phyloP scores from a whole-genome alignment of 371 early-diverging fungal species.

The Modicella reniformis region DNA sequence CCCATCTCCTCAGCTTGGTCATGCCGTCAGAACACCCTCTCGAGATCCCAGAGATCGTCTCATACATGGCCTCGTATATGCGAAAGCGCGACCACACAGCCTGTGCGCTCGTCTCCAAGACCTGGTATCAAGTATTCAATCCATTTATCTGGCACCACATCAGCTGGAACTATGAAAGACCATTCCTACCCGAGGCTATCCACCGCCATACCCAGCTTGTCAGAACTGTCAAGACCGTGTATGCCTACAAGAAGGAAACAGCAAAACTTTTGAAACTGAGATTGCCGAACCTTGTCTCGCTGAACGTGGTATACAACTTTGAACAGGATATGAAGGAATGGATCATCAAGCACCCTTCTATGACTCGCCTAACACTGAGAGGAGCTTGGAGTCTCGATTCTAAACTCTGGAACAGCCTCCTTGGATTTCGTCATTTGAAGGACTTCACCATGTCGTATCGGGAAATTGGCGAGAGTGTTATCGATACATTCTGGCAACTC shows the following conservation, averaged over 20 bases:
- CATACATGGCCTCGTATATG: not conserved
- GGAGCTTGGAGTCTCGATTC: not conserved
- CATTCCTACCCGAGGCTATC: not conserved
- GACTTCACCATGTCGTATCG: not conserved
- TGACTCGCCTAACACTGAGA: not conserved
- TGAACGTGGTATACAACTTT: no score
- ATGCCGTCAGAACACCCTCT: no score
- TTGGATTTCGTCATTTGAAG: not conserved
- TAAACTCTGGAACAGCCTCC: not conserved
- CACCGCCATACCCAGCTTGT: not conserved
- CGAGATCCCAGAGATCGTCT: not conserved
- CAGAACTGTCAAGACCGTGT: not conserved
- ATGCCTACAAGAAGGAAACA: no score
- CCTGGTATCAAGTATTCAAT: not conserved
- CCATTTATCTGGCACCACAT: not conserved
- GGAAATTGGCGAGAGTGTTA: not conserved
- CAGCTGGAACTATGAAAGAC: not conserved
- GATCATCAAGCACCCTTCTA: not conserved
- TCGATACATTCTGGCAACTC: not conserved
- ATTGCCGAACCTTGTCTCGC: not conserved
- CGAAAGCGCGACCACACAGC: not conserved
- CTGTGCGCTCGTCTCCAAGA: not conserved
- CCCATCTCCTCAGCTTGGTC: no score
- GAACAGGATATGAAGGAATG: not conserved
- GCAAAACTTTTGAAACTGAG: not conserved